Evolutionary conservation across 345 rosid species (phyloP).

Genomic region (Eucalyptus curtisii): DNA sequence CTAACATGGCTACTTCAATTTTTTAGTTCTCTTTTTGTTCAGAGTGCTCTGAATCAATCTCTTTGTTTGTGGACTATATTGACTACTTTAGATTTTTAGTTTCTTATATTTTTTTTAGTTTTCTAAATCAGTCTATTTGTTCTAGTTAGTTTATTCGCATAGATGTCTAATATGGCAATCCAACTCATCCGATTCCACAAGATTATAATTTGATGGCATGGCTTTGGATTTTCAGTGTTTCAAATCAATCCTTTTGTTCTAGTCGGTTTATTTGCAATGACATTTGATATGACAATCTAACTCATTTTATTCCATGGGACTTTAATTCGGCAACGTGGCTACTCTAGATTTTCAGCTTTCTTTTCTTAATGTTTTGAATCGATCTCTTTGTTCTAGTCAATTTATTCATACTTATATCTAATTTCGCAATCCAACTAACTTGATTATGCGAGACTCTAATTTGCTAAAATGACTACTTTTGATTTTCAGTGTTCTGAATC

Average conservation of each 20-base stretch:
- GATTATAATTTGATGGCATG: neutral
- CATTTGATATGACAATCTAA: neutral
- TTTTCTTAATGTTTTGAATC: neutral
- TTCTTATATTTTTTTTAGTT: too few relatives aligned
- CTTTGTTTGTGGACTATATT: too few relatives aligned
- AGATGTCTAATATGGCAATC: neutral
- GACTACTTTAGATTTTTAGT: too few relatives aligned
- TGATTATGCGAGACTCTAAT: neutral
- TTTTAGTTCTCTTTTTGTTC: too few relatives aligned
- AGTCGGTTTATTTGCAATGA: neutral
- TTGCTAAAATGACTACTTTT: neutral
- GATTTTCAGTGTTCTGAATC: accelerated
- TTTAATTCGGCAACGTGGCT: accelerated
- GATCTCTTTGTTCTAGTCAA: neutral
- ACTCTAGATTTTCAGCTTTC: neutral
- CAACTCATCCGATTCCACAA: too few relatives aligned
- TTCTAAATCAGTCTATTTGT: too few relatives aligned
- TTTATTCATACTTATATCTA: neutral
- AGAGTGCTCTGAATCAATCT: too few relatives aligned
- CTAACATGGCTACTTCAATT: too few relatives aligned
- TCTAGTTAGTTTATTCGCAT: neutral
- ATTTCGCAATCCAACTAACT: neutral
- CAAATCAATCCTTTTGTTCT: neutral
- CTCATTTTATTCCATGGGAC: neutral
- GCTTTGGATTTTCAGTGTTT: neutral